Conservation (phyloP, 2,329 filamentous ascomycete species). For the Albophoma yamanashiensis region DNA sequence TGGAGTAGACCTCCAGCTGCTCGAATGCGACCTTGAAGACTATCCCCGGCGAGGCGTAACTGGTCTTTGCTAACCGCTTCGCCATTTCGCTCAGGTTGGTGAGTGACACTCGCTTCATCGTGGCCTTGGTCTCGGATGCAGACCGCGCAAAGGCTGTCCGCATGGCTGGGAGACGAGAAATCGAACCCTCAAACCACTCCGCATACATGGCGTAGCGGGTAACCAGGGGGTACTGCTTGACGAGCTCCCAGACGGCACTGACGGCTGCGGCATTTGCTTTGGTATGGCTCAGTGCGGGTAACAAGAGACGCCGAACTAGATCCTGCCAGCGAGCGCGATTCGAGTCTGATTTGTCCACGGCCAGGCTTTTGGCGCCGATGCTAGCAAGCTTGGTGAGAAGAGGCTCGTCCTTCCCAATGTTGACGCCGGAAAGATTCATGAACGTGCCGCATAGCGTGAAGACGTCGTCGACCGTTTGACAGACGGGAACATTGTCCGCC, state of each 20-base stretch:
- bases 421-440: slow-evolving; percentile 75
- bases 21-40: slow-evolving; percentile 83
- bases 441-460: slow-evolving; percentile 79
- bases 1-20: slow-evolving; percentile 89
- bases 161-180: slow-evolving; percentile 67
- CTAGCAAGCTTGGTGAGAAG: slow-evolving; percentile 74
- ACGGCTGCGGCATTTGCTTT: slow-evolving; percentile 75
- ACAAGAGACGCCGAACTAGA: slow-evolving; percentile 70
- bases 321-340: slow-evolving; percentile 78
- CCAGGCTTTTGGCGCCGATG: slow-evolving; percentile 70
- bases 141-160: slow-evolving; percentile 68
- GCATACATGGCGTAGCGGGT: slow-evolving; percentile 82
- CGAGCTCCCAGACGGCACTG: slow-evolving; percentile 75
- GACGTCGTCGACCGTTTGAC: slow-evolving; percentile 81
- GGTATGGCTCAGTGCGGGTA: slow-evolving; percentile 79
- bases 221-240: slow-evolving; percentile 66
- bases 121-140: slow-evolving; percentile 67
- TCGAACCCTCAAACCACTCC: slow-evolving; percentile 80
- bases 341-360: slow-evolving; percentile 54
- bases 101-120: slow-evolving; percentile 80
- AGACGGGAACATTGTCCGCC: slow-evolving; percentile 86
- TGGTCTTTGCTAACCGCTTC: slow-evolving; percentile 81
- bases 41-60: slow-evolving; percentile 78
- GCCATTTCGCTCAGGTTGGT: slow-evolving; percentile 83
- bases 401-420: slow-evolving; percentile 73